Evolutionary conservation across 1,139 yeast genomes (phyloP).

Genomic region (Blastobotrys indianensis): DNA sequence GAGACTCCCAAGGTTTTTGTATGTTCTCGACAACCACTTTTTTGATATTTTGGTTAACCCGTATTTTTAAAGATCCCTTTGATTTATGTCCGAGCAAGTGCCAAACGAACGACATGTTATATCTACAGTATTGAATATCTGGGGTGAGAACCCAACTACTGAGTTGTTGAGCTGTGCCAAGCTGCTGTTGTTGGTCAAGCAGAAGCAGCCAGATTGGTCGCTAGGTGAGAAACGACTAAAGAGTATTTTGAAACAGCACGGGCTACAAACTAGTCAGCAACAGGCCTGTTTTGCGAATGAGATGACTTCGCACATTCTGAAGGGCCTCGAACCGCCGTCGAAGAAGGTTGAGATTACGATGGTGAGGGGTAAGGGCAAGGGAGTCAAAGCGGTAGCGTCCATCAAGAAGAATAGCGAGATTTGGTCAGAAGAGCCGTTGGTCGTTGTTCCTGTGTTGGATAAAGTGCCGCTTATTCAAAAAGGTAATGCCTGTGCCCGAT

Average conservation of each 20-base stretch:
- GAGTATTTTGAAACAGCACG: slow-evolving; percentile 47
- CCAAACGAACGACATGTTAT: slow-evolving; percentile 66
- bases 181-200: slow-evolving; percentile 47
- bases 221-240: slow-evolving; percentile 56
- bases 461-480: slow-evolving; percentile 53
- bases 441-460: slow-evolving; percentile 68
- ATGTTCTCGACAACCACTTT: too few relatives aligned
- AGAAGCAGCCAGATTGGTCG: slow-evolving; percentile 54
- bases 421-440: slow-evolving; percentile 59
- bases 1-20: too few relatives aligned
- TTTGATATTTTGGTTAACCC: too few relatives aligned
- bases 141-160: slow-evolving; percentile 63
- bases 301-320: slow-evolving; percentile 50
- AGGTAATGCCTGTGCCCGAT: slow-evolving; percentile 74
- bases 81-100: slow-evolving; percentile 5
- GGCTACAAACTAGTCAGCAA: slow-evolving; percentile 37
- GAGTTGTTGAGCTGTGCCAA: slow-evolving; percentile 54
- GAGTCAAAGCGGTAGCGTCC: slow-evolving; percentile 35
- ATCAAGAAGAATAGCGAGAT: slow-evolving; percentile 42
- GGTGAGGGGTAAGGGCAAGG: slow-evolving; percentile 34
- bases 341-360: slow-evolving; percentile 47
- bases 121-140: slow-evolving; percentile 53
- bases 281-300: slow-evolving; percentile 30
- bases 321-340: slow-evolving; percentile 52
- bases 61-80: too few relatives aligned